Conservation (phyloP, 257 asterid species). For the Solanum tarapatanum region DNA sequence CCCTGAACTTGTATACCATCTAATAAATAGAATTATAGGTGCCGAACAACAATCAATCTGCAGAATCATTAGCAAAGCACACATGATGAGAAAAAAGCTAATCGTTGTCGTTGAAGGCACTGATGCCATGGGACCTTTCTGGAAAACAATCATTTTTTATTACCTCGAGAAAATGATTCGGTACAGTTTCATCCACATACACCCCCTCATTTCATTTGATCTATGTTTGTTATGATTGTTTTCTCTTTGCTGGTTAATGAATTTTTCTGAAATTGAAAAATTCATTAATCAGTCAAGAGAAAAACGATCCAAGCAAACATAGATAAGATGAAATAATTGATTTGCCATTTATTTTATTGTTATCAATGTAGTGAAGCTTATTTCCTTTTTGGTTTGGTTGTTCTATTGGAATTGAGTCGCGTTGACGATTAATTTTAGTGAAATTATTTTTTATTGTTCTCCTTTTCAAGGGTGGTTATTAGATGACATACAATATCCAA, state of each 20-base stretch:
- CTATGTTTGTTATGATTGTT: background rate
- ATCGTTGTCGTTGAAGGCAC: constrained; percentile 86
- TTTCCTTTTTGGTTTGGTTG: background rate
- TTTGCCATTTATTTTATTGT: background rate
- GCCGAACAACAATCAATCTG: background rate
- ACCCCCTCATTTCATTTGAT: background rate
- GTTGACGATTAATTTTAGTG: background rate
- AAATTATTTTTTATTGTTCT: background rate
- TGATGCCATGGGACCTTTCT: constrained; percentile 65
- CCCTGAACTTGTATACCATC: background rate
- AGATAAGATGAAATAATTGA: background rate
- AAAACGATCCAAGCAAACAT: background rate
- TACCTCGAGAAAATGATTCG: constrained; percentile 69
- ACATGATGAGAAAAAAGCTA: constrained; percentile 42
- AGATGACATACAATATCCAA: background rate
- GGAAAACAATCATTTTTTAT: constrained; percentile 62
- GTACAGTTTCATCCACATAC: constrained; percentile 16
- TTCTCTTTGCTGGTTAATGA: background rate
- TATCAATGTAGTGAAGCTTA: background rate
- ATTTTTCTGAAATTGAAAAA: background rate
- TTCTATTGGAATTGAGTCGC: background rate
- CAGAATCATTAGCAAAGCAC: background rate
- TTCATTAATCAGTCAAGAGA: background rate
- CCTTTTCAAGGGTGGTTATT: background rate
- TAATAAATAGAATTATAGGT: background rate